Base-by-base conservation (phyloP, 2,329 filamentous ascomycete species). In the Hypoxylon sp. region DNA sequence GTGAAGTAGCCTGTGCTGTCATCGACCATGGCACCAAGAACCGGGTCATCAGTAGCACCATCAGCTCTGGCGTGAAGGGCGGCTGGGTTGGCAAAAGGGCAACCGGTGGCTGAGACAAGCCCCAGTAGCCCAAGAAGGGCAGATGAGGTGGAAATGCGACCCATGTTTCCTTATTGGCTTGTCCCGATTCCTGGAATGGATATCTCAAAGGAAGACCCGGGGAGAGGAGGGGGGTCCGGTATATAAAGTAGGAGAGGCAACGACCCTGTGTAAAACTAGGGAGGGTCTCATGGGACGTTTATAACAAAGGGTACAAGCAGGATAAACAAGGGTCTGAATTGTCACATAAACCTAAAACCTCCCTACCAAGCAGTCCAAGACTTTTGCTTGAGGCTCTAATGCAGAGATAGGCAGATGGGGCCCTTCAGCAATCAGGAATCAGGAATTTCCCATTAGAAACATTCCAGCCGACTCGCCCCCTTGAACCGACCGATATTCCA, bases 1-100 rank as follows among this genome's bases (percentile, higher is more conserved):
- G 87, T 90, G 59, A 87, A 67, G 66, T 73, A 86, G 2, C 74
- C 73, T 23, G 78, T 66, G 34, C 74, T 75, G 57, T 87, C 83
- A 50, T 86, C 77, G 4, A 80, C 63, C 51, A 77, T 73, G 40
- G 73, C 75, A 34, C 67, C 53, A 5, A 61, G 57, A 3, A 73
- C 54, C 17, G 66, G 63, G 21, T 63, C 55, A 2, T 54, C 55
- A 13, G 48, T 46, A 17, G 59, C 23, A 30, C 35, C 54, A 3
- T 52, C 60, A 32, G 62, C 61, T 42, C 67, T 62, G 29, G 66
- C 56, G 13, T 45, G 58, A 12, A 70, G 63, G 25, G 60, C 61
- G n/a, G 45, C 59, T 19, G 67, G 61, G 43, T 69, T 57, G 9
- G 68, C 68, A 55, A 65, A 71, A 16, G 69, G 69, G 45, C 69